These are phyloP conservation scores for Fusarium sp. DNA, from an alignment of 2,329 filamentous ascomycete species.

Conservation along the genomic window DNA sequence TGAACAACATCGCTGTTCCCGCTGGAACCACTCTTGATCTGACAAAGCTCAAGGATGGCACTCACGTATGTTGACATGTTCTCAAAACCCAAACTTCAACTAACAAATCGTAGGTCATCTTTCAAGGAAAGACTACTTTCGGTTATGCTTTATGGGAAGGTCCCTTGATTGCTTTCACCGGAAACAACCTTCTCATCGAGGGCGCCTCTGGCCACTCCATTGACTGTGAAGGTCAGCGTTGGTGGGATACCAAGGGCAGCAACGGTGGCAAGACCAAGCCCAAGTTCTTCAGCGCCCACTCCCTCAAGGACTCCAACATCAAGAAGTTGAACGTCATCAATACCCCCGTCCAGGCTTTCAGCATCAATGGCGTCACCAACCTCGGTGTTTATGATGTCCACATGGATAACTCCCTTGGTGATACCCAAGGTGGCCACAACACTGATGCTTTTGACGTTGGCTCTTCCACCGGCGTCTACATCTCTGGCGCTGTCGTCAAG, in stretches of 20 bases:
- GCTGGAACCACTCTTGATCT: conserved; percentile 69
- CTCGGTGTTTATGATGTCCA: conserved; percentile 51
- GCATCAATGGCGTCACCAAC: conserved; percentile 51
- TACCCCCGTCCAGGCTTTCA: conserved; percentile 56
- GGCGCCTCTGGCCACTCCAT: conserved; percentile 62
- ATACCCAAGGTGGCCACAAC: conserved; percentile 57
- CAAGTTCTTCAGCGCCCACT: conserved; percentile 66
- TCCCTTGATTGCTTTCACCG: conserved; percentile 70
- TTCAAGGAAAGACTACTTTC: conserved; percentile 74
- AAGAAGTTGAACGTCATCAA: conserved; percentile 54
- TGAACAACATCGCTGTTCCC: conserved; percentile 66
- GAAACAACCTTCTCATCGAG: conserved; percentile 64
- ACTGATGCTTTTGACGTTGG: conserved; percentile 70
- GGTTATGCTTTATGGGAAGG: conserved; percentile 74
- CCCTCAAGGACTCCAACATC: conserved; percentile 52
- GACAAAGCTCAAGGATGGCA: conserved; percentile 62
- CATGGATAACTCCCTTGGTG: conserved; percentile 55
- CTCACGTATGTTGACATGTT: conserved; percentile 45
- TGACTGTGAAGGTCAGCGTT: conserved; percentile 65
- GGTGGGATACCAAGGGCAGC: conserved; percentile 71
- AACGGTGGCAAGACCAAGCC: conserved; percentile 73
- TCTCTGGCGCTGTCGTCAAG: conserved; percentile 63
- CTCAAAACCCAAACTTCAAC: fast-evolving
- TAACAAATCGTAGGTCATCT: conserved; percentile 57
- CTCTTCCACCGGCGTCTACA: conserved; percentile 59